These are phyloP conservation scores for Zopfochytrium polystomum DNA, from an alignment of 371 early-diverging fungal genomes.

Conservation along the genomic window DNA sequence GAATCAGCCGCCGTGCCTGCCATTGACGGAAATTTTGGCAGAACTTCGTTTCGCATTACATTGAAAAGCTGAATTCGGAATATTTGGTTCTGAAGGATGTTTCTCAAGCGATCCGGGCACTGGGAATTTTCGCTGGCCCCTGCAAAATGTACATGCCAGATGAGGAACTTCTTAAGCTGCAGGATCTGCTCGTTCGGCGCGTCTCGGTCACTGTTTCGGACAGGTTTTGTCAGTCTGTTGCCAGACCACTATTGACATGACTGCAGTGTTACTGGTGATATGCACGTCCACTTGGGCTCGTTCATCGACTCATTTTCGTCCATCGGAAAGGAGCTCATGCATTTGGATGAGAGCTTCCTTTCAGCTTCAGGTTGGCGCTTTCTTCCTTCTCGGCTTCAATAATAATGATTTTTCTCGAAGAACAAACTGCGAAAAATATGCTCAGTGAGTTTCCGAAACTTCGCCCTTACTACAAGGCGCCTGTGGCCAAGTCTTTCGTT, in stretches of 20 bases:
- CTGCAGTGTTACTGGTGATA: neutral
- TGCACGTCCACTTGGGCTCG: constrained; percentile 53
- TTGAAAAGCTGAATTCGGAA: constrained; percentile 36
- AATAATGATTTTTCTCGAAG: constrained; percentile 4
- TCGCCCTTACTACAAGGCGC: constrained; percentile 15
- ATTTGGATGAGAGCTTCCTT: constrained; percentile 48
- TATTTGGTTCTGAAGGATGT: constrained; percentile 46
- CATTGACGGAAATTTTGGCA: constrained; percentile 26
- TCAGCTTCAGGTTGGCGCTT: constrained; percentile 47
- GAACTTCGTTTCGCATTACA: constrained; percentile 56
- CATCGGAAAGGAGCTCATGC: constrained; percentile 52
- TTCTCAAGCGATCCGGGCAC: constrained; percentile 66
- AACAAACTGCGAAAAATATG: neutral
- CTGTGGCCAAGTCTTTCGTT: constrained; percentile 49
- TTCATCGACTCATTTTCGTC: constrained; percentile 63
- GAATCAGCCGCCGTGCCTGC: neutral
- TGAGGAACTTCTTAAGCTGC: constrained; percentile 47
- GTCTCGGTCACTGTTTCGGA: constrained; percentile 48
- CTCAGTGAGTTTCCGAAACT: constrained; percentile 14
- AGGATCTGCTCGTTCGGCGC: constrained; percentile 52
- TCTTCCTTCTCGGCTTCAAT: constrained; percentile 5
- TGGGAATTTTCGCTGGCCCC: constrained; percentile 68
- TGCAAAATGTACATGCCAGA: constrained; percentile 47
- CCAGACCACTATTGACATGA: neutral
- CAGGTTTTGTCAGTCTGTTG: too few species aligned